Base-by-base conservation (phyloP, 805 yeast species). In the Kazachstania taianensis region DNA sequence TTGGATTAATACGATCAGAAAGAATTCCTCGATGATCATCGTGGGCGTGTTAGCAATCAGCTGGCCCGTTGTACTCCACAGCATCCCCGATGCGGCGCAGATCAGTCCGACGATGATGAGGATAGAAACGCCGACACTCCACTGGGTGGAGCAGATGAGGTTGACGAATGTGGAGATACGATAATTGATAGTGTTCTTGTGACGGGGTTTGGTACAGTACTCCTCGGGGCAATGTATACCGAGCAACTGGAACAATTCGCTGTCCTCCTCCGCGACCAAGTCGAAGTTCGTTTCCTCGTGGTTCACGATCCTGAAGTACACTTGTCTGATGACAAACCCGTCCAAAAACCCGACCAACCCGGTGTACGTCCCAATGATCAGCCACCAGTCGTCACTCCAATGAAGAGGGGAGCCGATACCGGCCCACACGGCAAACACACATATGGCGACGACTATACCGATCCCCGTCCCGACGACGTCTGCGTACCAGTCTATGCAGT, bases 311-410 rank as follows among this genome's bases (percentile, higher is more conserved):
- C 62, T 48, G 32, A 49, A 53, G 29, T 59, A 65, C 13, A 57
- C 62, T 36, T 63, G 58, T 45, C 71, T 52, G 25, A 66, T 46
- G 25, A 59, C 62, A 41, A 62, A 66, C 2, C 70, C 69, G 41
- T 66, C 70, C 31, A 61, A 35, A 41, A 64, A 65, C 1, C 70
- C 70, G 28, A 65, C 51, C 16, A 66, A 49, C 14, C 71, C 71
- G 0, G 70, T 62, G 40, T 66, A 66, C 2, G 71, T 65, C 32
- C 71, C 71, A 41, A 64, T 65, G 28, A 66, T 63, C 28, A 66
- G 47, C 69, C 69, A 66, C 71, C 70, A 66, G 38, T 63, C 52
- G 32, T 53, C 57, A 43, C 44, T 43, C 60, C 61, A 66, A 22
- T 45, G 19, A 62, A 66, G 52, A n/a, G 50, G 36, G 27, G 44